Conservation (phyloP, 2,329 filamentous ascomycete species). For the Ceratocystis ficicola region DNA sequence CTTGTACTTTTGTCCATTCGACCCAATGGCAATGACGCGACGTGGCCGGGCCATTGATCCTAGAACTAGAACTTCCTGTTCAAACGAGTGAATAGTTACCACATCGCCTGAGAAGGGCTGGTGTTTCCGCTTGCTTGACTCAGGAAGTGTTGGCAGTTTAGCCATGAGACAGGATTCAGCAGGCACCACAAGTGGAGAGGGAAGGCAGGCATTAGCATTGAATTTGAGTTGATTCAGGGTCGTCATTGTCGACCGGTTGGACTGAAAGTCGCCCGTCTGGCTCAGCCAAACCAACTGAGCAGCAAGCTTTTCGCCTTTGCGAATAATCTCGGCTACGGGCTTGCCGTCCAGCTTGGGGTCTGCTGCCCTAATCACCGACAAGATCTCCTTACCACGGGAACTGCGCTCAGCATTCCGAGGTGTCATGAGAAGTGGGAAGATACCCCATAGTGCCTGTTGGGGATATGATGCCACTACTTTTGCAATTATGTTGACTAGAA, state of each 20-base stretch:
- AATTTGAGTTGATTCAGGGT: conserved; percentile 70
- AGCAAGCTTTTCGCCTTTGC: conserved; percentile 68
- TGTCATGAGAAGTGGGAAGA: conserved; percentile 77
- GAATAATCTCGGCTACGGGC: conserved; percentile 49
- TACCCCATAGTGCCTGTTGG: conserved; percentile 80
- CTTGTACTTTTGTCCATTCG: conserved; percentile 77
- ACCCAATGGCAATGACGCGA: conserved; percentile 76
- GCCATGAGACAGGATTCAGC: conserved; percentile 75
- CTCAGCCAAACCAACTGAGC: conserved; percentile 72
- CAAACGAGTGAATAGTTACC: conserved; percentile 67
- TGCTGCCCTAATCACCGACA: conserved; percentile 36
- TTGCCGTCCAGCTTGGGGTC: conserved; percentile 12
- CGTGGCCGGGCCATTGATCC: conserved; percentile 86
- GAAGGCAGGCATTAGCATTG: conserved; percentile 61
- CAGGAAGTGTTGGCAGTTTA: conserved; percentile 61
- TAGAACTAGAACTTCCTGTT: conserved; percentile 80
- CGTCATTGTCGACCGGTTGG: conserved; percentile 52
- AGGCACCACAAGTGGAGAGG: conserved; percentile 77
- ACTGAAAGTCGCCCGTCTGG: conserved; percentile 60
- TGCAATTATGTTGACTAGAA: conserved; percentile 66
- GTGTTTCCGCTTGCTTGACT: conserved; percentile 57
- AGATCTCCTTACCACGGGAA: conserved; percentile 29
- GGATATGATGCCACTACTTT: conserved; percentile 82
- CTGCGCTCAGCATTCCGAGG: conserved; percentile 41
- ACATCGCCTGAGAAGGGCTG: conserved; percentile 78